Evolutionary conservation across 768 basidiomycete genomes (phyloP), one percentile per base, ranked within the genome.

Genomic region (Tricholoma sp.): DNA sequence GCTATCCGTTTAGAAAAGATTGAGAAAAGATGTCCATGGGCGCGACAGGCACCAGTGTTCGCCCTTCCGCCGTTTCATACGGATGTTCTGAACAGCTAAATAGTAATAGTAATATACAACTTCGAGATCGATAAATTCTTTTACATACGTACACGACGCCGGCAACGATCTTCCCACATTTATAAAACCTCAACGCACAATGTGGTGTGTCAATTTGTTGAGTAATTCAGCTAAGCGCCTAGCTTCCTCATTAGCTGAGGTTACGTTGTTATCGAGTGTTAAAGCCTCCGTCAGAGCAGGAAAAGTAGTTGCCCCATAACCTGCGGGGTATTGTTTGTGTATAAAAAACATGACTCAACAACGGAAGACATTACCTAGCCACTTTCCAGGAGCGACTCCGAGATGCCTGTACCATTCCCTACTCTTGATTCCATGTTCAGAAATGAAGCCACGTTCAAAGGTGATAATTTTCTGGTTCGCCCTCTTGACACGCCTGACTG

Each of bases 331-430:
- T 33, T 7, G 7, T 28, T 37, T 33, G 52, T 8, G 57, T 32
- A 52, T 39, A 7, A 37, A 28, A n/a, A 55, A 9, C 7, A 20
- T 44, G 20, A 9, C n/a, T 3, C 10, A 28, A 33, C 20, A 36
- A 11, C 24, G 13, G 33, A 13, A 36, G 20, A 18, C 70, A 79
- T 61, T 61, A 89, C 88, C 87, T 39, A 88, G 82, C 84, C 87
- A 87, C 68, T 90, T 86, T 39, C 92, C 93, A 32, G 94, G 93
- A 2, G 93, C 91, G 41, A 93, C 89, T 48, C 81, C 92, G 15
- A 93, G 78, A 70, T 94, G 88, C 64, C 76, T 83, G 67, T 89
- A 96, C 93, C 93, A 95, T 66, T 91, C 87, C 32, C 89, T 78
- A 54, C 86, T 83, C 61, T 84, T 84, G 59, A 94, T 84, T 0